Evolutionary conservation across 306 rosid species (phyloP).

Genomic region (Glycine soja): DNA sequence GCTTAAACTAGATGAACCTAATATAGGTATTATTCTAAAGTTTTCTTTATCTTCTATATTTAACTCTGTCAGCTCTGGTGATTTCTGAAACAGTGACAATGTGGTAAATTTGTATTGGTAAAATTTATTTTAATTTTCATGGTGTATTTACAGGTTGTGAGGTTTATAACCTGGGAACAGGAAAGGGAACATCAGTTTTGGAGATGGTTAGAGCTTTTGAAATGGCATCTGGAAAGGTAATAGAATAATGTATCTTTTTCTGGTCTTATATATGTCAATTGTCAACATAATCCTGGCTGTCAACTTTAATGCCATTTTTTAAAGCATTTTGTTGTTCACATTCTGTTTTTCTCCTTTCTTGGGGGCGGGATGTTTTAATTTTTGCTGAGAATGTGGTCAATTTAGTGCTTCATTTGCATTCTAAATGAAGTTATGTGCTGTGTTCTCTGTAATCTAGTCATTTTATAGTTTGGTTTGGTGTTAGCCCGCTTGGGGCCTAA

Average conservation of each 20-base stretch:
- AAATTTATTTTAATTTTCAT: slow-evolving; percentile 23
- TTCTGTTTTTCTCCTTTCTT: background rate
- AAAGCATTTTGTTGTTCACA: background rate
- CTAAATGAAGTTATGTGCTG: slow-evolving; percentile 4
- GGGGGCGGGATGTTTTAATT: background rate
- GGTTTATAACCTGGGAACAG: slow-evolving; percentile 97
- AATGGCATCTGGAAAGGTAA: slow-evolving; percentile 90
- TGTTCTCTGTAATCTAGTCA: background rate
- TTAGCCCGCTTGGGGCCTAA: slow-evolving; percentile 3
- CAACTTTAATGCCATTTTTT: background rate
- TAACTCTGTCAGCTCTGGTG: background rate
- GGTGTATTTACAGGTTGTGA: slow-evolving; percentile 72
- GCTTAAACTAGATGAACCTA: slow-evolving; percentile 69
- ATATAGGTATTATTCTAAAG: slow-evolving; percentile 62
- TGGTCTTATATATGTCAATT: background rate
- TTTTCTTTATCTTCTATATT: background rate
- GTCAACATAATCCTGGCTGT: background rate
- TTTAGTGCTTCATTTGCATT: background rate
- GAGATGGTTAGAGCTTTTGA: slow-evolving; percentile 97
- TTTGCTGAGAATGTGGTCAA: slow-evolving; percentile 12
- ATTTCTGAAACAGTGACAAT: slow-evolving; percentile 16
- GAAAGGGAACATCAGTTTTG: slow-evolving; percentile 95
- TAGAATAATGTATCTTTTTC: slow-evolving; percentile 18
- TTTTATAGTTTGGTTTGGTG: slow-evolving; percentile 1
- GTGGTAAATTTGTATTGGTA: background rate